A percentile compares a stretch with the other conserved stretches of the same genome.
Conservation (phyloP, 345 rosid species). For the Iberis pinnata region DNA sequence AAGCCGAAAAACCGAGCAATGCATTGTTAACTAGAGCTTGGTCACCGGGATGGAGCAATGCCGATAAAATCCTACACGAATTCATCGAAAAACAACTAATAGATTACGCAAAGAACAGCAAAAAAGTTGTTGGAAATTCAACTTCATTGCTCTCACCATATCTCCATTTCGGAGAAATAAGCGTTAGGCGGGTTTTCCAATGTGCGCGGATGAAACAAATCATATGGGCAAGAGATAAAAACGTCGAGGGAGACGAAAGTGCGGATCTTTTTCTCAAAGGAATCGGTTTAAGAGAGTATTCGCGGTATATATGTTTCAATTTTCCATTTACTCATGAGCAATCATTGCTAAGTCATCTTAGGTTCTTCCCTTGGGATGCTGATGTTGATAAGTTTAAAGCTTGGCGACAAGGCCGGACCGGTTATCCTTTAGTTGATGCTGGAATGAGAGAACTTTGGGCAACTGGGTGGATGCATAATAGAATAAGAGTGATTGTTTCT, state of each 20-base stretch:
- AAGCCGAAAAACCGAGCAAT: constrained; percentile 75
- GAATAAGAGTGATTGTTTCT: constrained; percentile 76
- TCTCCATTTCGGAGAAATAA: constrained; percentile 89
- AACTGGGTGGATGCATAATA: constrained; percentile 87
- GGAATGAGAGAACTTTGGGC: constrained; percentile 99
- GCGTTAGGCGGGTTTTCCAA: constrained; percentile 79
- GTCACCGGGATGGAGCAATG: constrained; percentile 95
- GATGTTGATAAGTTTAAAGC: constrained; percentile 59
- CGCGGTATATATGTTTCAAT: constrained; percentile 92
- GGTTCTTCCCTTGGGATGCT: constrained; percentile 70
- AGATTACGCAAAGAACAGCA: constrained; percentile 51
- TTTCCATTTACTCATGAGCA: constrained; percentile 84
- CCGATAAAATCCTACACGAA: constrained; percentile 57
- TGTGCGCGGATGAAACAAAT: constrained; percentile 61
- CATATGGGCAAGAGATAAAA: constrained; percentile 65
- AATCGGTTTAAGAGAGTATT: constrained; percentile 78
- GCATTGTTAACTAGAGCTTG: constrained; percentile 81
- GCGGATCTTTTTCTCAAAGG: constrained; percentile 60
- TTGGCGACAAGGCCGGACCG: constrained; percentile 95
- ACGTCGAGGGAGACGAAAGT: constrained; percentile 51
- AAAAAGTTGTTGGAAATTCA: constrained; percentile 49
- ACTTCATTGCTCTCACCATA: constrained; percentile 82
- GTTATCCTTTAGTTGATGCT: constrained; percentile 90
- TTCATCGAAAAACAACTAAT: constrained; percentile 58
- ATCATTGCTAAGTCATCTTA: constrained; percentile 56